A percentile compares a stretch with the other conserved stretches of the same genome.
phyloP scores from a whole-genome alignment of 2,329 filamentous ascomycete species.

The Cladosporium sp. region DNA sequence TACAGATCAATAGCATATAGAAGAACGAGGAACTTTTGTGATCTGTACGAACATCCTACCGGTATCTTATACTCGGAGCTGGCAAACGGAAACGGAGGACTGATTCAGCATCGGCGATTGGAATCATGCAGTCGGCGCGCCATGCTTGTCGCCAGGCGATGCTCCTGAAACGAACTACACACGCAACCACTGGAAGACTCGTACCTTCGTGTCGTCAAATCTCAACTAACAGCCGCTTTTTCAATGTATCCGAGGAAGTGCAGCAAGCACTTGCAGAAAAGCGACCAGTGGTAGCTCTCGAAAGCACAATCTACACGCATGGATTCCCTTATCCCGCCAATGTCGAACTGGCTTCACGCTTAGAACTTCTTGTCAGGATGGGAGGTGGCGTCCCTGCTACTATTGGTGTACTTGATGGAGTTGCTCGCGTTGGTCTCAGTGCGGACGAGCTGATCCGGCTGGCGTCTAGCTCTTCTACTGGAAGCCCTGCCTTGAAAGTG shows the following conservation, averaged over 20 bases:
- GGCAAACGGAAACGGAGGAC: not conserved
- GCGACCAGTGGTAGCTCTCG: slow-evolving; percentile 83
- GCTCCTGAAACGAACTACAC: not conserved
- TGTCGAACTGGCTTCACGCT: slow-evolving; percentile 68
- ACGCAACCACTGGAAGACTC: not conserved
- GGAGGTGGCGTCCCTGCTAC: slow-evolving; percentile 86
- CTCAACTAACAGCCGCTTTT: slow-evolving; percentile 45
- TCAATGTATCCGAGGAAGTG: slow-evolving; percentile 79
- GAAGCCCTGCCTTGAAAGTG: slow-evolving; percentile 68
- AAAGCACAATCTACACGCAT: slow-evolving; percentile 97
- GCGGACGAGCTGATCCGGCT: slow-evolving; percentile 70
- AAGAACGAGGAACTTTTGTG: too few species aligned
- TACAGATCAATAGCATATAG: not conserved
- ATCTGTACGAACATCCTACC: too few species aligned
- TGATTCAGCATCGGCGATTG: not conserved
- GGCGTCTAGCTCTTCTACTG: slow-evolving; percentile 50
- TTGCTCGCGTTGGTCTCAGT: slow-evolving; percentile 73
- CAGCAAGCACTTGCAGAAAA: slow-evolving; percentile 67
- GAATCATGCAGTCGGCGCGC: slow-evolving; percentile 5
- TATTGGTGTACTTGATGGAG: slow-evolving; percentile 79
- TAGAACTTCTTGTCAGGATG: slow-evolving; percentile 75
- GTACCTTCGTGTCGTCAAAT: slow-evolving; percentile 6
- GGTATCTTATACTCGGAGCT: not conserved
- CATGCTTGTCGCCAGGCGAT: not conserved
- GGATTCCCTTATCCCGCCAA: slow-evolving; percentile 70